These are phyloP conservation scores for Scheffersomyces stambukii DNA, from an alignment of 1,139 yeast genomes.

Conservation along the genomic window DNA sequence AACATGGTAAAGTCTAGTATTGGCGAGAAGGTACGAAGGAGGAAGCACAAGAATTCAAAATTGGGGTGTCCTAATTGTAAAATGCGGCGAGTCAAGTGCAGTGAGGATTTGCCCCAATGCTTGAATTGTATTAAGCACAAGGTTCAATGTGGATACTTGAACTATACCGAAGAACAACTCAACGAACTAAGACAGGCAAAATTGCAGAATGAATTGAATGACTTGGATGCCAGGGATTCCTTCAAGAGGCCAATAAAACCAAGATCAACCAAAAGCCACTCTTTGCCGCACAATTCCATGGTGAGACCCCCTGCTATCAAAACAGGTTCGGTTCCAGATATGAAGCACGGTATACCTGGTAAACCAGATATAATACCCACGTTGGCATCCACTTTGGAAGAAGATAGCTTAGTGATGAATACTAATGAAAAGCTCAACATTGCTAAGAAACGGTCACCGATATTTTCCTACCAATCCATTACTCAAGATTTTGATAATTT, in stretches of 20 bases:
- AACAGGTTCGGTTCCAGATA: too few species aligned
- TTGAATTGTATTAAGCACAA: conserved; percentile 40
- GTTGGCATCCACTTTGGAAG: too few species aligned
- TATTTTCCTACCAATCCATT: conserved; percentile 10
- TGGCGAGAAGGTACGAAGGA: conserved; percentile 16
- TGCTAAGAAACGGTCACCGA: too few species aligned
- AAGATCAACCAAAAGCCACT: conserved; percentile 1
- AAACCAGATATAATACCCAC: too few species aligned
- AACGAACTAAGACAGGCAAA: conserved; percentile 24
- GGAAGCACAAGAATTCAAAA: conserved; percentile 30
- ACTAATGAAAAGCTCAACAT: too few species aligned
- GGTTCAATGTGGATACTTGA: conserved; percentile 38
- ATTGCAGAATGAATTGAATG: conserved; percentile 9
- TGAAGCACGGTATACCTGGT: too few species aligned
- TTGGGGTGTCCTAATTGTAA: conserved; percentile 45
- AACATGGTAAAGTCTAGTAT: neutral
- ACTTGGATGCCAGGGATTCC: too few species aligned
- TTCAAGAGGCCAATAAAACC: neutral
- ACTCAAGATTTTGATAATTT: conserved; percentile 29
- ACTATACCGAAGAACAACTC: conserved; percentile 31
- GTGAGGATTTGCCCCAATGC: conserved; percentile 41
- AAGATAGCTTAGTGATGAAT: neutral
- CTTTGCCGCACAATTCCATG: too few species aligned
- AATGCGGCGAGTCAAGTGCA: conserved; percentile 40
- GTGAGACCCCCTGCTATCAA: too few species aligned